Percentiles rank a stretch among this genome's conserved stretches.
phyloP scores from a whole-genome alignment of 148 eudicot genomes.

The Rhododendron griersonianum region DNA sequence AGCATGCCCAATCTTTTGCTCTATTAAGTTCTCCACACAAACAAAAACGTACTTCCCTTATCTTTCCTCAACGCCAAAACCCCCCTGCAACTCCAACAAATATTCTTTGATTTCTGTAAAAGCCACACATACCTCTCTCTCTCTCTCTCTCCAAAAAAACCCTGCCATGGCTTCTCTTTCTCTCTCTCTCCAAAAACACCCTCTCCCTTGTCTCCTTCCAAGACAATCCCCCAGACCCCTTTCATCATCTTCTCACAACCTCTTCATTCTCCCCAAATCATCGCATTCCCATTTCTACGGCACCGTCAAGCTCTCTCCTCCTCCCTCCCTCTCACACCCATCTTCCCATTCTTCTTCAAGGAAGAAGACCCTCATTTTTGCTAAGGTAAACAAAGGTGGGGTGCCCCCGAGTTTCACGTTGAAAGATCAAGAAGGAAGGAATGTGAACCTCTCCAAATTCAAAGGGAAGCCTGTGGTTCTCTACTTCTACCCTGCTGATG shows the following conservation, averaged over 20 bases:
- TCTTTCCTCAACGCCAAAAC: no score
- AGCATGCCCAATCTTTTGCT: background rate
- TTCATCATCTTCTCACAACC: conserved; percentile 15
- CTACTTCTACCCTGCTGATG: conserved; percentile 99
- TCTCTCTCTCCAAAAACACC: conserved; percentile 43
- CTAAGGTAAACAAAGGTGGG: conserved; percentile 79
- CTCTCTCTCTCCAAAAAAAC: background rate
- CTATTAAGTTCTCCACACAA: no score
- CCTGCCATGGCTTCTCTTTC: conserved; percentile 53
- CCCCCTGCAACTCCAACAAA: background rate
- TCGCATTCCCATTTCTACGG: conserved; percentile 58
- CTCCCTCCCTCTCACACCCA: conserved; percentile 32
- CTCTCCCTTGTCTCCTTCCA: conserved; percentile 36
- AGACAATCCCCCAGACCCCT: conserved; percentile 38
- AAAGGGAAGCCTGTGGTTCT: conserved; percentile 92
- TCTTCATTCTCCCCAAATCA: conserved; percentile 38
- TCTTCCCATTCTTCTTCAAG: conserved; percentile 21
- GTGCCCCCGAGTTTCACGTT: conserved; percentile 64
- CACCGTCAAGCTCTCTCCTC: conserved; percentile 35
- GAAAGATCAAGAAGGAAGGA: conserved; percentile 89
- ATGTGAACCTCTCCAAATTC: conserved; percentile 76
- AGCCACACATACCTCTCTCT: background rate
- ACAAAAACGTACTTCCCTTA: no score
- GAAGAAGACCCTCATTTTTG: conserved; percentile 30
- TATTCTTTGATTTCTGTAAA: background rate